A percentile compares a stretch with the other conserved stretches of the same genome.
Evolutionary conservation across 169 alveolate genomes (phyloP).

Genomic region (Eimeria acervulina): DNA sequence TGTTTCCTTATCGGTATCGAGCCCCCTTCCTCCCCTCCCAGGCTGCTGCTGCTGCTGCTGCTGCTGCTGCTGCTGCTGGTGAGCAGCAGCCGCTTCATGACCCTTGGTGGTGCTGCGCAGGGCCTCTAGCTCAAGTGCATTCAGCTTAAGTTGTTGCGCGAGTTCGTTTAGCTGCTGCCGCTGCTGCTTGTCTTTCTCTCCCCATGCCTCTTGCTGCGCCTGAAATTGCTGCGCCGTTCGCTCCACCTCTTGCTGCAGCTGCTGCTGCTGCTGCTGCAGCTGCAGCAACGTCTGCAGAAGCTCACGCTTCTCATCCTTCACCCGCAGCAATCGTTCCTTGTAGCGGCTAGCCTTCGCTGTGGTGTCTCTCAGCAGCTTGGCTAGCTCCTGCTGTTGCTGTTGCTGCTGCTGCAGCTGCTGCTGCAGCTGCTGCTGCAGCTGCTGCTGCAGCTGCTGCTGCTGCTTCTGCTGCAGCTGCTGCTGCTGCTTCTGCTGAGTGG

Average conservation of each 20-base stretch:
- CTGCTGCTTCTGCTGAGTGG: conserved; percentile 4
- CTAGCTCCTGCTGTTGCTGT: conserved; percentile 13
- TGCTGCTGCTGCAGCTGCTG: conserved; percentile 45
- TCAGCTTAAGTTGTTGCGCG: background rate
- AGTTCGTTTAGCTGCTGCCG: conserved; percentile 15
- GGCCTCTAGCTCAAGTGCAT: conserved; percentile 11
- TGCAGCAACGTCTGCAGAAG: conserved; percentile 29
- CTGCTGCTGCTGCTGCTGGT: conserved; percentile 49
- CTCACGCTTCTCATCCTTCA: conserved; percentile 27
- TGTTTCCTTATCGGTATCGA: background rate
- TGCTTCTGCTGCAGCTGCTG: conserved; percentile 5
- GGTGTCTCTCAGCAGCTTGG: conserved; percentile 17
- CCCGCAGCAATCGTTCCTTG: conserved; percentile 8
- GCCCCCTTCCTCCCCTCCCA: background rate
- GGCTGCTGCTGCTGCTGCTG: conserved; percentile 31
- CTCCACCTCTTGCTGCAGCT: conserved; percentile 49
- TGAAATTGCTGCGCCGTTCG: background rate
- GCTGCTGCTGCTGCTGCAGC: conserved; percentile 74
- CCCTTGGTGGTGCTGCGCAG: background rate
- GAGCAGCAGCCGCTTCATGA: conserved; percentile 3
- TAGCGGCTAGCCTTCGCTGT: background rate
- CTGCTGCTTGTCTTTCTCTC: conserved; percentile 28
- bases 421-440: no score
- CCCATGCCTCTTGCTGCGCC: conserved; percentile 54
- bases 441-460: conserved; percentile 24